phyloP scores from a whole-genome alignment of 106 monocot genomes.

The Cymbidium sinense region DNA sequence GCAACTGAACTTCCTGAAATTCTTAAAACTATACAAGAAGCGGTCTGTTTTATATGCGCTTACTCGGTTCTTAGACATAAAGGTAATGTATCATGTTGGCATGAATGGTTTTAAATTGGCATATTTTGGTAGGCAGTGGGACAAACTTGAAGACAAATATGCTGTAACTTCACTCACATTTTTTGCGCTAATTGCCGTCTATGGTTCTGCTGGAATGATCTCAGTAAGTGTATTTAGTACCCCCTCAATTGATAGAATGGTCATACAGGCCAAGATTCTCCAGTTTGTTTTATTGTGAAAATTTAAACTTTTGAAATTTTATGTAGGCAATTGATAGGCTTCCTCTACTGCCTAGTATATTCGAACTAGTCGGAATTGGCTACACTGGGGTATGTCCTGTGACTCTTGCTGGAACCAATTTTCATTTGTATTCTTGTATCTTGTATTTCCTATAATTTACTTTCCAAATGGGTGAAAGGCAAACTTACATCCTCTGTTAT shows the following conservation, averaged over 20 bases:
- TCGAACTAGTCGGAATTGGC: constrained; percentile 91
- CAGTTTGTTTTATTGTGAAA: neutral
- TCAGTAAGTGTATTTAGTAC: constrained; percentile 33
- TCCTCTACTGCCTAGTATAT: constrained; percentile 42
- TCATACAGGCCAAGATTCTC: neutral
- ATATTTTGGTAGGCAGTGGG: constrained; percentile 57
- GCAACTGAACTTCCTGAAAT: constrained; percentile 37
- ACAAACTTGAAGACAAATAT: constrained; percentile 83
- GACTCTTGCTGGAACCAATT: too few species aligned
- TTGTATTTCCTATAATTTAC: too few species aligned
- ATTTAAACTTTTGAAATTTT: constrained; percentile 2
- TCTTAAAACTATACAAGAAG: constrained; percentile 47
- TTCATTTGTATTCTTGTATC: too few species aligned
- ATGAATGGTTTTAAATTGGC: neutral
- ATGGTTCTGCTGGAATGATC: constrained; percentile 60
- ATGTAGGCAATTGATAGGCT: constrained; percentile 95
- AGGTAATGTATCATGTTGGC: too few species aligned
- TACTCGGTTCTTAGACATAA: neutral
- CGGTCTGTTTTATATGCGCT: constrained; percentile 13
- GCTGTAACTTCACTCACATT: constrained; percentile 47
- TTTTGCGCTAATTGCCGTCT: constrained; percentile 48
- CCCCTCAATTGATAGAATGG: neutral
- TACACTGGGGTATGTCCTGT: constrained; percentile 70
- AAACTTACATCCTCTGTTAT: neutral
- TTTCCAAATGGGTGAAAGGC: too few species aligned